Evolutionary conservation across 225 moss, liverwort and hornwort species (phyloP), one percentile per base, ranked within the genome.

Genomic region (Pseudoscleropodium purum): DNA sequence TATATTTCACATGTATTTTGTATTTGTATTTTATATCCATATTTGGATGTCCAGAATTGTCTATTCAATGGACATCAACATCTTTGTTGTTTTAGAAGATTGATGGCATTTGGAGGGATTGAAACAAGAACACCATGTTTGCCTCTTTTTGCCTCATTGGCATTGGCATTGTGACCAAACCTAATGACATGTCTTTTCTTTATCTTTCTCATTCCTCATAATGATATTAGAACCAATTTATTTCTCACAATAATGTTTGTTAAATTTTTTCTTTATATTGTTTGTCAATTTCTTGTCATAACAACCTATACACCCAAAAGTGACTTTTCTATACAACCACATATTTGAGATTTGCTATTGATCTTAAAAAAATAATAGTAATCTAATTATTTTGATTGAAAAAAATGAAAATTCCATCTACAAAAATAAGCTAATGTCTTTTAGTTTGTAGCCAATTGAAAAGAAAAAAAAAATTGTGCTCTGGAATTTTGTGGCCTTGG

Each of bases 231-330:
- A 76, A 76, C 7, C 13, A 21, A 33, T 51, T 76, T 41, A 9
- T 41, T 76, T 49, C 1, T 51, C 5, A 51, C 34, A 33, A 76
- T 12, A 5, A 13, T 34, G 0, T 18, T 56, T 56, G 56, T 54
- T 5, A 54, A 4, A 4, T 52, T 14, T 52, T 33, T 75, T 75
- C 13, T 33, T 75, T 7, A 33, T 13, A 33, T 20, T 49, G 2
- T 49, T 49, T 19, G 20, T 33, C 7, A 33, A 34, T 51, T 76
- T 34, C 8, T 76, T 75, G 3, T 52, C 13, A 52, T 51, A 51
- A 34, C 2, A 75, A 33, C 7, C 33, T 34, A 51, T 5, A 11
- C 13, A 51, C 5, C 13, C 1, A 13, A 20, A 2, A 12, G 0
- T 51, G 0, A 13, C 5, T 33, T 12, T 51, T 49, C 12, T 49